Evolutionary conservation across 116 monocot species (phyloP).

Genomic region (Zostera marina): DNA sequence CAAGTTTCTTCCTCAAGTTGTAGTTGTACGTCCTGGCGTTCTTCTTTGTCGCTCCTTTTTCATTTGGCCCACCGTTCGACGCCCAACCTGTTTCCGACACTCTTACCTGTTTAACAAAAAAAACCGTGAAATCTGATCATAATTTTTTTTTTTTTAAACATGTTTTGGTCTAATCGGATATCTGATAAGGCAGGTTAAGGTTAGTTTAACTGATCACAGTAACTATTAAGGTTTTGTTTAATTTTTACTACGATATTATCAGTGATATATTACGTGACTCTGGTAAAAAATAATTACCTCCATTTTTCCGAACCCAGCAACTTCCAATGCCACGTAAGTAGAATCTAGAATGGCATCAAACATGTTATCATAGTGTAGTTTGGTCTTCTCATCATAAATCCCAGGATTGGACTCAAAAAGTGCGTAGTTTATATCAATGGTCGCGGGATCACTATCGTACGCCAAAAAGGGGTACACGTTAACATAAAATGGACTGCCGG

Average conservation of each 20-base stretch:
- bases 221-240: too few species aligned
- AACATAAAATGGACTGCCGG: conserved; percentile 27
- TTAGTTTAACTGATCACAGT: too few species aligned
- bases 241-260: too few species aligned
- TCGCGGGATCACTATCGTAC: conserved; percentile 33
- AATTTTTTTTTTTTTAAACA: too few species aligned
- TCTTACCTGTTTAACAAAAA: conserved; percentile 4
- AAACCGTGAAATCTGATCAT: too few species aligned
- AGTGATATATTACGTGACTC: too few species aligned
- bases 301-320: conserved; percentile 32
- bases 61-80: conserved; percentile 27
- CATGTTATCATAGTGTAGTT: conserved; percentile 55
- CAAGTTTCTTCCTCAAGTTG: conserved; percentile 31
- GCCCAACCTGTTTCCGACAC: conserved; percentile 54
- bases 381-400: conserved; percentile 34
- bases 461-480: conserved; percentile 43
- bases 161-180: too few species aligned
- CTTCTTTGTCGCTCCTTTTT: conserved; percentile 23
- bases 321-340: conserved; percentile 34
- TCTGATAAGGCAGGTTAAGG: too few species aligned
- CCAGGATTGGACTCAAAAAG: conserved; percentile 35
- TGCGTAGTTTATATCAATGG: conserved; percentile 45
- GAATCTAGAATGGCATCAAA: conserved; percentile 45
- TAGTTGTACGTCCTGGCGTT: conserved; percentile 45
- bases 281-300: conserved; percentile 5